phyloP scores from a whole-genome alignment of 306 rosid species.

The Acmispon strigosus region DNA sequence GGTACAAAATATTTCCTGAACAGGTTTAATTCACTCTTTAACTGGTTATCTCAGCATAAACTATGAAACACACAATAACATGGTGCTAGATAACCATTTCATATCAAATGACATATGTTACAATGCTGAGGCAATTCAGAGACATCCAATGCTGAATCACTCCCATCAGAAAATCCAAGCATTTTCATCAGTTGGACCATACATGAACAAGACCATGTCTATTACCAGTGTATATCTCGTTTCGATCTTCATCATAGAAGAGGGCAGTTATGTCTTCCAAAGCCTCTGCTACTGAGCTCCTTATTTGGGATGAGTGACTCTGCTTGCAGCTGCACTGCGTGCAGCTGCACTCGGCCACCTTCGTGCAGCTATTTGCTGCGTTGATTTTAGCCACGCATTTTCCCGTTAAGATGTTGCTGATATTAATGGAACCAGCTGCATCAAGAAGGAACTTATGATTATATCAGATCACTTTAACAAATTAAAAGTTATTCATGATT shows the following conservation, averaged over 20 bases:
- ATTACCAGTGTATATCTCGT: slow-evolving; percentile 86
- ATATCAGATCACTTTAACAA: background rate
- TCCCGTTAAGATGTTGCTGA: slow-evolving; percentile 88
- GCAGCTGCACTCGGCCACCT: slow-evolving; percentile 31
- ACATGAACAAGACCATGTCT: slow-evolving; percentile 83
- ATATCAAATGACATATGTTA: slow-evolving; percentile 13
- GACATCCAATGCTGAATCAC: background rate
- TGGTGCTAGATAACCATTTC: background rate
- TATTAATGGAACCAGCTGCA: slow-evolving; percentile 82
- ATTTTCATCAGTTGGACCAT: slow-evolving; percentile 66
- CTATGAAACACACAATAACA: slow-evolving; percentile 6
- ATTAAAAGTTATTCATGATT: background rate
- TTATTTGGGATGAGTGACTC: slow-evolving; percentile 31
- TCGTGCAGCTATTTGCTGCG: slow-evolving; percentile 36
- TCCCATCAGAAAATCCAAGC: slow-evolving; percentile 5
- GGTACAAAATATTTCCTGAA: background rate
- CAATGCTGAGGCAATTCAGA: slow-evolving; percentile 18
- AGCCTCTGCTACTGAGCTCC: slow-evolving; percentile 78
- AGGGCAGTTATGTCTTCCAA: slow-evolving; percentile 91
- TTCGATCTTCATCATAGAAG: slow-evolving; percentile 83
- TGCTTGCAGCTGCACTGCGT: slow-evolving; percentile 39
- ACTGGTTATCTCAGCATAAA: background rate
- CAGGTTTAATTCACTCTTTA: background rate
- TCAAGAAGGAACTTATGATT: background rate
- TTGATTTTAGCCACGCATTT: slow-evolving; percentile 79